Percentiles rank a stretch among this genome's conserved stretches.
phyloP scores from a whole-genome alignment of 1,284 basidiomycete species.

The Rhizoctonia solani region DNA sequence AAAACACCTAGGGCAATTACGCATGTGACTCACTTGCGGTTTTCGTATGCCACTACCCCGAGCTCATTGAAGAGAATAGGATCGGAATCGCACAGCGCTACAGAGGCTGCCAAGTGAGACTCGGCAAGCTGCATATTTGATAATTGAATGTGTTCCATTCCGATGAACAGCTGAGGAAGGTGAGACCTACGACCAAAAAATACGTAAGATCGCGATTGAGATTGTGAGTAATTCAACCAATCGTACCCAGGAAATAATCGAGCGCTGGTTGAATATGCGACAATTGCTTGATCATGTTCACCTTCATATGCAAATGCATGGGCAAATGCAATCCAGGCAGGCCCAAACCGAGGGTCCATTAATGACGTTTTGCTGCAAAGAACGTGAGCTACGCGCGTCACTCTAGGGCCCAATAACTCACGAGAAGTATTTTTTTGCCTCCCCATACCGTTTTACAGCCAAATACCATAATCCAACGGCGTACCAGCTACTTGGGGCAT shows the following conservation, averaged over 20 bases:
- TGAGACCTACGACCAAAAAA: slow-evolving; percentile 68
- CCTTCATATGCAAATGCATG: slow-evolving; percentile 97
- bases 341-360: slow-evolving; percentile 95
- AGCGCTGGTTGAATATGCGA: slow-evolving; percentile 95
- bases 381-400: slow-evolving; percentile 21
- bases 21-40: slow-evolving; percentile 65
- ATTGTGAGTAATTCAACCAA: neutral
- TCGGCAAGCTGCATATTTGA: slow-evolving; percentile 83
- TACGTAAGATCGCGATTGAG: slow-evolving; percentile 21
- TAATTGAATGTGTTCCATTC: slow-evolving; percentile 95
- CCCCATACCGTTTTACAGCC: slow-evolving; percentile 79
- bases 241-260: slow-evolving; percentile 87
- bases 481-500: slow-evolving; percentile 94
- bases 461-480: slow-evolving; percentile 98
- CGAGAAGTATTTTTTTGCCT: slow-evolving; percentile 92
- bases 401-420: slow-evolving; percentile 42
- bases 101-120: slow-evolving; percentile 83
- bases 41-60: slow-evolving; percentile 90
- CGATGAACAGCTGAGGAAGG: slow-evolving; percentile 92
- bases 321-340: slow-evolving; percentile 97
- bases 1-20: slow-evolving; percentile 18
- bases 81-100: slow-evolving; percentile 80
- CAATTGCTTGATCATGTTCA: slow-evolving; percentile 97
- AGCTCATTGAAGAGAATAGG: slow-evolving; percentile 90
- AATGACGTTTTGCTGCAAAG: slow-evolving; percentile 84